These are phyloP conservation scores for Aspergillus panamensis DNA, from an alignment of 495 filamentous ascomycete genomes.

Conservation along the genomic window DNA sequence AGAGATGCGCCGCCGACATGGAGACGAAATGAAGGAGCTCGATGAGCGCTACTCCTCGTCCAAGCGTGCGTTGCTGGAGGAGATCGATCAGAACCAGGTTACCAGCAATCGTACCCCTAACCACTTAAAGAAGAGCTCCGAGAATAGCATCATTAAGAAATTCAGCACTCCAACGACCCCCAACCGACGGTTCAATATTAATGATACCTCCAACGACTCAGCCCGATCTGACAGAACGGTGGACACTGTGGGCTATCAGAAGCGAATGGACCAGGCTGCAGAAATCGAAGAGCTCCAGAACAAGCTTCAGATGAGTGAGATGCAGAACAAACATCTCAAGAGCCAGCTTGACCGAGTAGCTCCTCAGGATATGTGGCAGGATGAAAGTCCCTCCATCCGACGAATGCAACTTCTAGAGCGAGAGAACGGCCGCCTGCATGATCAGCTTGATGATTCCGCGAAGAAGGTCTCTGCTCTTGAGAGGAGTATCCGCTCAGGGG, in stretches of 20 bases:
- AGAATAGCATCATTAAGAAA: slow-evolving; percentile 54
- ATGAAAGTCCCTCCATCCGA: slow-evolving; percentile 79
- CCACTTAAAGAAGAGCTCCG: slow-evolving; percentile 69
- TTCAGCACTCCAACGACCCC: slow-evolving; percentile 75
- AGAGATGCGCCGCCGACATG: slow-evolving; percentile 69
- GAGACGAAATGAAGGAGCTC: slow-evolving; percentile 70
- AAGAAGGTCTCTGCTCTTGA: slow-evolving; percentile 92
- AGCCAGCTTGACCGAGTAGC: slow-evolving; percentile 72
- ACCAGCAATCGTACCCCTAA: slow-evolving; percentile 68
- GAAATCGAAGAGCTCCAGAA: slow-evolving; percentile 93
- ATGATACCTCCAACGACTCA: slow-evolving; percentile 66
- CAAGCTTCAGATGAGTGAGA: slow-evolving; percentile 89
- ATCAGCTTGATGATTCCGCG: slow-evolving; percentile 90
- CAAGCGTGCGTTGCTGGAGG: slow-evolving; percentile 71
- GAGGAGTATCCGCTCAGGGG: slow-evolving; percentile 80
- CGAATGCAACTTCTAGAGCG: slow-evolving; percentile 90
- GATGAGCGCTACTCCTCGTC: slow-evolving; percentile 68
- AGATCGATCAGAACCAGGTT: slow-evolving; percentile 82
- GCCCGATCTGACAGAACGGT: slow-evolving; percentile 83
- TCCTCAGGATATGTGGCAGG: slow-evolving; percentile 57
- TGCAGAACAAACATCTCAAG: slow-evolving; percentile 93
- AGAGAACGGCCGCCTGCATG: slow-evolving; percentile 87
- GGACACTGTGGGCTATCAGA: slow-evolving; percentile 84
- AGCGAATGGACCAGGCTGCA: slow-evolving; percentile 83
- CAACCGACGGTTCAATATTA: slow-evolving; percentile 64